phyloP scores from a whole-genome alignment of 345 rosid species.

The Bruguiera gymnorhiza region DNA sequence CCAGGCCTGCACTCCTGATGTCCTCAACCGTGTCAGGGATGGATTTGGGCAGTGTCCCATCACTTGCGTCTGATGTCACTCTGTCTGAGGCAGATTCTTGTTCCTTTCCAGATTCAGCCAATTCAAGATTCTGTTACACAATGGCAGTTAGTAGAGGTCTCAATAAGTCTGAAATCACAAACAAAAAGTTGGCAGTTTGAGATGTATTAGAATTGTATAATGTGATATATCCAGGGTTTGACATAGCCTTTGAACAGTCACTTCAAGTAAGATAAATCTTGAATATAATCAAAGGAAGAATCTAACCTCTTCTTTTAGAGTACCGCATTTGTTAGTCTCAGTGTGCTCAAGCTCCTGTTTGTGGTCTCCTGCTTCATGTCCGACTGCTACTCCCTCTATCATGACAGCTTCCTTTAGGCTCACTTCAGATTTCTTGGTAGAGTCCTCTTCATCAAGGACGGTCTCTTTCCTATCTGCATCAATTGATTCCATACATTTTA shows the following conservation, averaged over 20 bases:
- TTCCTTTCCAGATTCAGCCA: constrained; percentile 15
- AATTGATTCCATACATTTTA: neutral
- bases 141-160: constrained; percentile 16
- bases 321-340: constrained; percentile 5
- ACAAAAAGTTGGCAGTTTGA: neutral
- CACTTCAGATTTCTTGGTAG: constrained; percentile 9
- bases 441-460: constrained; percentile 17
- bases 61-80: constrained; percentile 19
- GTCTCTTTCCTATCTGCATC: constrained; percentile 5
- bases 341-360: constrained; percentile 7
- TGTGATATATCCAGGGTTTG: neutral
- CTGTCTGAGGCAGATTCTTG: constrained; percentile 15
- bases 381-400: constrained; percentile 16
- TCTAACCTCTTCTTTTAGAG: constrained; percentile 23
- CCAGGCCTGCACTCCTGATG: neutral
- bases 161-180: constrained; percentile 1
- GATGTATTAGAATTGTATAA: neutral
- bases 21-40: constrained; percentile 17
- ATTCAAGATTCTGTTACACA: constrained; percentile 27
- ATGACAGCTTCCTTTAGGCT: constrained; percentile 20
- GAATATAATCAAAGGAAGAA: neutral
- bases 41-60: constrained; percentile 13
- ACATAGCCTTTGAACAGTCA: constrained; percentile 3
- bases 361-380: constrained; percentile 14
- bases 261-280: neutral